phyloP scores from a whole-genome alignment of 1,284 basidiomycete species.

The Stereum hirsutum region DNA sequence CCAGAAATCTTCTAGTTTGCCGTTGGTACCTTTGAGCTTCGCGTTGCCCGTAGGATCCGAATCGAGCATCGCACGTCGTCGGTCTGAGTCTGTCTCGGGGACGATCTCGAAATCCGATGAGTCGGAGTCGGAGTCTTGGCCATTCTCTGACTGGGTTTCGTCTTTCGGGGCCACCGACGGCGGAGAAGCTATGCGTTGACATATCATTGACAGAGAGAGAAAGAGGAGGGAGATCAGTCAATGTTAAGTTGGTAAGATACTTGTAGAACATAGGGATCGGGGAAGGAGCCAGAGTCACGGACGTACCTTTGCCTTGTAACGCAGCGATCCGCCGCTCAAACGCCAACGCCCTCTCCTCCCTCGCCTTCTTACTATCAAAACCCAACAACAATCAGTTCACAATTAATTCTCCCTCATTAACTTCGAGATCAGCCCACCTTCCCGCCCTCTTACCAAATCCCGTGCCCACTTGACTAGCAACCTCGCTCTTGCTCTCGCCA shows the following conservation, averaged over 20 bases:
- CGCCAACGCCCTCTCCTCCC: conserved; percentile 68
- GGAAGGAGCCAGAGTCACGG: no score
- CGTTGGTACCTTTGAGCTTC: conserved; percentile 25
- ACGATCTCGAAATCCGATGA: conserved; percentile 19
- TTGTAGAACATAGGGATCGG: no score
- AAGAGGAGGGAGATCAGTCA: no score
- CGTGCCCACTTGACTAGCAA: conserved; percentile 32
- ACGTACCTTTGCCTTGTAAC: conserved; percentile 27
- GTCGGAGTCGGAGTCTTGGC: conserved; percentile 8
- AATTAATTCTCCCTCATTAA: neutral
- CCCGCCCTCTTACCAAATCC: conserved; percentile 63
- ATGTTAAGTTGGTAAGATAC: no score
- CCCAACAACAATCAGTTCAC: neutral
- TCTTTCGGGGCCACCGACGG: neutral
- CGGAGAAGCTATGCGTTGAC: neutral
- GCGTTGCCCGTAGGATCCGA: conserved; percentile 29
- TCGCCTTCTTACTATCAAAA: conserved; percentile 54
- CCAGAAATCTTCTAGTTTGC: conserved; percentile 33
- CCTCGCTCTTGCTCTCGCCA: conserved; percentile 25
- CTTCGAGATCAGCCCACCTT: conserved; percentile 45
- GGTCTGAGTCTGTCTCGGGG: conserved; percentile 48
- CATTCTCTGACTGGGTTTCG: conserved; percentile 2
- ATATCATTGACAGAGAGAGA: neutral
- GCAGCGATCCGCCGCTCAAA: conserved; percentile 49
- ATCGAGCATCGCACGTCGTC: conserved; percentile 36